Percentiles rank a stretch among this genome's conserved stretches.
These are phyloP conservation scores for Scheffersomyces amazonensis DNA, from an alignment of 805 yeast genomes.

Conservation along the genomic window DNA sequence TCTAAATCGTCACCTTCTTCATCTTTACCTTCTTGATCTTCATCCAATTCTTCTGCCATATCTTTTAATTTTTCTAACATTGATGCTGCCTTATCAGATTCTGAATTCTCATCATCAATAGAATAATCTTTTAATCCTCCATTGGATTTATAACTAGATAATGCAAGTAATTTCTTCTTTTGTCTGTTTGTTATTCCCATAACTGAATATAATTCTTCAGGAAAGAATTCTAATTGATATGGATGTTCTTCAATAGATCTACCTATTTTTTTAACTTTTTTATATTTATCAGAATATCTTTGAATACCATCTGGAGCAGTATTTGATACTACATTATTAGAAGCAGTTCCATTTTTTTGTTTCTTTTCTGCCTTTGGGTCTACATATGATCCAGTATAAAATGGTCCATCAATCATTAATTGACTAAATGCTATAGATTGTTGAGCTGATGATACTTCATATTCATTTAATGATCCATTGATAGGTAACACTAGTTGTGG, in stretches of 20 bases:
- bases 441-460: conserved; percentile 52
- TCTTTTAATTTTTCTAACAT: conserved; percentile 41
- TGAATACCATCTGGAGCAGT: conserved; percentile 60
- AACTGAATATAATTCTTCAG: conserved; percentile 69
- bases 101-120: conserved; percentile 19
- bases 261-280: conserved; percentile 67
- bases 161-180: conserved; percentile 47
- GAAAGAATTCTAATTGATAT: conserved; percentile 66
- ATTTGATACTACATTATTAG: conserved; percentile 1
- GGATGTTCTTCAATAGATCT: conserved; percentile 78
- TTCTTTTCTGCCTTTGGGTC: conserved; percentile 19
- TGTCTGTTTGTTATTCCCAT: conserved; percentile 62
- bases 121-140: conserved; percentile 38
- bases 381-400: conserved; percentile 55
- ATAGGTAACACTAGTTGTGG: conserved; percentile 58
- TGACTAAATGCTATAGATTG: conserved; percentile 54
- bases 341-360: conserved; percentile 5
- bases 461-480: conserved; percentile 51
- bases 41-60: conserved; percentile 45
- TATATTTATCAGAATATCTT: conserved; percentile 78
- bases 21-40: conserved; percentile 31
- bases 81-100: conserved; percentile 33
- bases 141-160: conserved; percentile 32
- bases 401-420: conserved; percentile 62
- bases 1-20: conserved; percentile 45